Base-by-base conservation (phyloP, 495 filamentous ascomycete species). In the Lichenothelia convexa region DNA sequence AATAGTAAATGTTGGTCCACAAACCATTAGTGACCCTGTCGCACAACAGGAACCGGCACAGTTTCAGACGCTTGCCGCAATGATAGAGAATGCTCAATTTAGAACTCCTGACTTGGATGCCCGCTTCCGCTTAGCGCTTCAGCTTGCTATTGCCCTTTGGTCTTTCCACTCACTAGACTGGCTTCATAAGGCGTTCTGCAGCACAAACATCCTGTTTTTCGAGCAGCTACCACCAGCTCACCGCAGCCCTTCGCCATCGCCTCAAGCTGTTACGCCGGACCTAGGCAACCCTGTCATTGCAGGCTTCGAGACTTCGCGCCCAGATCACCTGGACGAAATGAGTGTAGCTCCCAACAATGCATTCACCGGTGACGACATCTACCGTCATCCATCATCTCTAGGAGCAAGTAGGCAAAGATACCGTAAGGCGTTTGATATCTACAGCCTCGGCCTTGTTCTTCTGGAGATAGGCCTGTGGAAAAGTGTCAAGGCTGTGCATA, bases 141-240 rank as follows among this genome's bases (percentile, higher is more conserved):
- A 40, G 9, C 50, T 59, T 15, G 54, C 51, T 21, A 41, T 55
- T 8, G 46, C 51, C 12, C 36, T 57, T 8, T 57, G 53, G 53
- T 54, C 46, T 5, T 47, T 59, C 27, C 57, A 59, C 35, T 55
- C 51, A 1, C 51, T 58, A 19, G 51, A 58, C 36, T 60, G 53
- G 55, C 46, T 60, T 13, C 56, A 59, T 40, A 58, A 59, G 41
- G 48, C 55, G 3, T 41, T 58, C 34, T 49, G 43, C 35, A 41
- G 40, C 21, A 35, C 35, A 22, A 56, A 53, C 36, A 50, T 58
- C 18, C 41, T 58, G 23, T 59, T 59, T 45, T 58, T 58, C 39
- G 43, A 26, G 2, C n/a, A n/a, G n/a, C n/a, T n/a, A n/a, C n/a
- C n/a, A n/a, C n/a, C n/a, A n/a, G n/a, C n/a, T n/a, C n/a, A n/a